Evolutionary conservation across 139 green algal species (phyloP).

Genomic region (Coccomyxa sp.): DNA sequence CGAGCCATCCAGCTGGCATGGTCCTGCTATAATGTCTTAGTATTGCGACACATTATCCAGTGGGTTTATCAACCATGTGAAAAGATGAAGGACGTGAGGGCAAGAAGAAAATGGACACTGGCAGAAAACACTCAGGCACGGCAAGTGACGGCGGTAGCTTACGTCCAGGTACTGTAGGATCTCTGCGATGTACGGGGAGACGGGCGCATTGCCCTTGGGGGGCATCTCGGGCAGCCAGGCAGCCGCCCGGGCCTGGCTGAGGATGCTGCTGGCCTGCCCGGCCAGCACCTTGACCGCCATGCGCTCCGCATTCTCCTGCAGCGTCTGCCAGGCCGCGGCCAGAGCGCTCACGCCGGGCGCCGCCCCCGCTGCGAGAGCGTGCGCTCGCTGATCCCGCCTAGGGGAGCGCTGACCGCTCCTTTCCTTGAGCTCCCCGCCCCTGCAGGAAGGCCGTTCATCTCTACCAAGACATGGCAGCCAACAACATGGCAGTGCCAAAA

Average conservation of each 20-base stretch:
- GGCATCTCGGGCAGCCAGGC: constrained; percentile 45
- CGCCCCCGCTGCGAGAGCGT: neutral
- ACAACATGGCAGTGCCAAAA: neutral
- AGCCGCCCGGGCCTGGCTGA: constrained; percentile 11
- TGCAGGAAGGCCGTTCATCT: neutral
- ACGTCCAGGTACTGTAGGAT: constrained; percentile 46
- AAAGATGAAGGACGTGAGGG: neutral
- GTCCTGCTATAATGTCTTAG: too few species aligned
- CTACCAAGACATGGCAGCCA: neutral
- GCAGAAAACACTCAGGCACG: neutral
- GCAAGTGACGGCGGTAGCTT: neutral
- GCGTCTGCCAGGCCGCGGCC: constrained; percentile 6
- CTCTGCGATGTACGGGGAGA: constrained; percentile 36
- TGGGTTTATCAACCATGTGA: too few species aligned
- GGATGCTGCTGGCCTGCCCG: constrained; percentile 22
- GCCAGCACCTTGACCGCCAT: constrained; percentile 32
- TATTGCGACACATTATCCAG: too few species aligned
- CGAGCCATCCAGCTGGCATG: too few species aligned
- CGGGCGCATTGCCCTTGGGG: constrained; percentile 4
- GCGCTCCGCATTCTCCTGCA: constrained; percentile 39
- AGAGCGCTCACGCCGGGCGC: neutral
- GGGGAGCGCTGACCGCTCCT: neutral
- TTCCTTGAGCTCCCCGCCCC: neutral
- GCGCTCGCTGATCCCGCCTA: neutral
- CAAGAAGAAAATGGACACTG: neutral